Evolutionary conservation across 2,329 filamentous ascomycete species (phyloP), one percentile per base, ranked within the genome.

Genomic region (Nothopassalora personata): DNA sequence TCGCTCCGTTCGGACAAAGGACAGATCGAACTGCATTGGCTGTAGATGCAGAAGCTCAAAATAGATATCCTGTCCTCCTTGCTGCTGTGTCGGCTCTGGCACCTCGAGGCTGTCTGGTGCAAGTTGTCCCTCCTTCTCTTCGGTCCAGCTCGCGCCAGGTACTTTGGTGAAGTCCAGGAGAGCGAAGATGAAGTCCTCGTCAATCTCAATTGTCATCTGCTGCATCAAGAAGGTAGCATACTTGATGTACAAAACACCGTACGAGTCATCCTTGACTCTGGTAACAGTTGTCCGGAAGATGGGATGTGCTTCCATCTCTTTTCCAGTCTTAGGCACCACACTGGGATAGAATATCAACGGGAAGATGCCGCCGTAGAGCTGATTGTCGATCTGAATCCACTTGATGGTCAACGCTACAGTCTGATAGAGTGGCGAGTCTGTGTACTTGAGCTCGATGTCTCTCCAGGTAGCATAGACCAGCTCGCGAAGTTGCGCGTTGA

Each of bases 381-480:
- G 94, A 68, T 99, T 99, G 75, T 99, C 94, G 67, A 99, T 90
- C 75, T 99, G 94, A 30, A 99, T 94, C 95, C 95, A 99, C 74
- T 99, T 97, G 72, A 97, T 88, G 0, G 91, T 90, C 53, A 94
- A 80, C 51, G 90, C 93, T 62, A 97, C 76, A 0, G 91, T 97
- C 75, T 99, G 94, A 71, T 96, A 96, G 15, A 97, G 79, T 18
- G 86, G 84, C n/a, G 94, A 97, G 70, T 99, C 94, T 57, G 86
- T 91, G 74, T 94, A 96, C 61, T 92, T 91, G 64, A 99, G 77
- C 67, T 94, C 87, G 28, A 97, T 89, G 62, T 96, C 93, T 53
- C 93, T 84, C 75, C 97, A 88, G 0, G 94, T 99, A 67, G 97
- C 77, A 70, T 99, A 99, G 2, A 96, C 89, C 43, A 99, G 80